These are phyloP conservation scores for Mortierella sp. DNA, from an alignment of 371 early-diverging fungal genomes.

Conservation along the genomic window DNA sequence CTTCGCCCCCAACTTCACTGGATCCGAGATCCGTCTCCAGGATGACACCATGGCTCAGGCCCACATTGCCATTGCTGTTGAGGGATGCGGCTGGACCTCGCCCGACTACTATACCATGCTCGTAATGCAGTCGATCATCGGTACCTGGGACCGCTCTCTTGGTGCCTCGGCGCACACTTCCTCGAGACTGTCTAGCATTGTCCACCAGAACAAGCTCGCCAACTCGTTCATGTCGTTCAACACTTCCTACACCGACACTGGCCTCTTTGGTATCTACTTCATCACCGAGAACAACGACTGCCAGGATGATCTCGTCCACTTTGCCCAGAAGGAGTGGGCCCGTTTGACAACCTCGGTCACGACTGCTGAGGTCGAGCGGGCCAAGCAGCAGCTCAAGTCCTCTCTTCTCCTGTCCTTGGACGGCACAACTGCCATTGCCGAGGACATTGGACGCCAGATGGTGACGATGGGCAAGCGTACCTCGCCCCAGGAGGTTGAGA, in stretches of 20 bases:
- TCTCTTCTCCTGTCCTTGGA: conserved; percentile 90
- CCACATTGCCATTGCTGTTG: conserved; percentile 96
- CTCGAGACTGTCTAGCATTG: conserved; percentile 86
- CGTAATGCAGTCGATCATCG: conserved; percentile 94
- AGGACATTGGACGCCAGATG: conserved; percentile 98
- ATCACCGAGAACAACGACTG: conserved; percentile 84
- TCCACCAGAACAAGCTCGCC: conserved; percentile 88
- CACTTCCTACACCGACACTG: conserved; percentile 98
- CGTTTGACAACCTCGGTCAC: conserved; percentile 88
- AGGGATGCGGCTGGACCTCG: conserved; percentile 94
- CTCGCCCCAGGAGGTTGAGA: conserved; percentile 85
- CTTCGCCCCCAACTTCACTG: conserved; percentile 82
- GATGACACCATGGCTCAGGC: conserved; percentile 89
- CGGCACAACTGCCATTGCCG: conserved; percentile 93
- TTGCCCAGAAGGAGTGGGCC: conserved; percentile 92
- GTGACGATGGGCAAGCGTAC: conserved; percentile 91
- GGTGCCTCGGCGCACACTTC: conserved; percentile 87
- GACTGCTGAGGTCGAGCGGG: conserved; percentile 95
- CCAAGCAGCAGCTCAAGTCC: conserved; percentile 98
- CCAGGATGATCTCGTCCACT: conserved; percentile 89
- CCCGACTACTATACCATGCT: conserved; percentile 96
- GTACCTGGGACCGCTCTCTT: conserved; percentile 95
- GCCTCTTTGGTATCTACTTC: conserved; percentile 96
- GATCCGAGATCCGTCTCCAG: conserved; percentile 89
- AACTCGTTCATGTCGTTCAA: conserved; percentile 98